Evolutionary conservation across 2,329 filamentous ascomycete genomes (phyloP).

Genomic region (Microdochium bolleyi): DNA sequence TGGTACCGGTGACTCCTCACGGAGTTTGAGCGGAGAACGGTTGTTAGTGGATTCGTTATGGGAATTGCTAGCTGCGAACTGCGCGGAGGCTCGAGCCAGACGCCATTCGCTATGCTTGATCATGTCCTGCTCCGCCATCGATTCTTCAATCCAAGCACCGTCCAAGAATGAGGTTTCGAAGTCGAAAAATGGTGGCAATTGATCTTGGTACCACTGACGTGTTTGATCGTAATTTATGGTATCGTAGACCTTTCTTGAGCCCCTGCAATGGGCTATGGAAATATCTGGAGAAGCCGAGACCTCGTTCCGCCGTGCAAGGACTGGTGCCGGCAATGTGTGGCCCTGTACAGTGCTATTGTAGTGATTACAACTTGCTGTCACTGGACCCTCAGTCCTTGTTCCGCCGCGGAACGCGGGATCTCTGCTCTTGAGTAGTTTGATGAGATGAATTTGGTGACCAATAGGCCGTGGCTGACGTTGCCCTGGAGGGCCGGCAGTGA

Average conservation of each 20-base stretch:
- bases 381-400: conserved; percentile 2
- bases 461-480: conserved; percentile 40
- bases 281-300: conserved; percentile 8
- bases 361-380: background rate
- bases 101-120: background rate
- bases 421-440: background rate
- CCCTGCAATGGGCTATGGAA: conserved; percentile 3
- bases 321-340: background rate
- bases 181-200: conserved; percentile 21
- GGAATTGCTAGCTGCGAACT: background rate
- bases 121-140: conserved; percentile 8
- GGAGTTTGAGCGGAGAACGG: background rate
- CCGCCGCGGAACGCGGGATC: too few relatives aligned
- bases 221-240: conserved; percentile 16
- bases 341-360: too few relatives aligned
- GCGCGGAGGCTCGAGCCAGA: background rate
- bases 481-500: conserved; percentile 48
- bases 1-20: background rate
- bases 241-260: conserved; percentile 5
- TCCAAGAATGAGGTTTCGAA: conserved; percentile 4
- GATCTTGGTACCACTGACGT: conserved; percentile 19
- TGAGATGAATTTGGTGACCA: conserved; percentile 10
- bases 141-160: conserved; percentile 14
- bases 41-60: background rate
- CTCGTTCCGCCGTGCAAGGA: conserved; percentile 13